Conservation (phyloP, 257 asterid species). For the Solanum chmielewskii region DNA sequence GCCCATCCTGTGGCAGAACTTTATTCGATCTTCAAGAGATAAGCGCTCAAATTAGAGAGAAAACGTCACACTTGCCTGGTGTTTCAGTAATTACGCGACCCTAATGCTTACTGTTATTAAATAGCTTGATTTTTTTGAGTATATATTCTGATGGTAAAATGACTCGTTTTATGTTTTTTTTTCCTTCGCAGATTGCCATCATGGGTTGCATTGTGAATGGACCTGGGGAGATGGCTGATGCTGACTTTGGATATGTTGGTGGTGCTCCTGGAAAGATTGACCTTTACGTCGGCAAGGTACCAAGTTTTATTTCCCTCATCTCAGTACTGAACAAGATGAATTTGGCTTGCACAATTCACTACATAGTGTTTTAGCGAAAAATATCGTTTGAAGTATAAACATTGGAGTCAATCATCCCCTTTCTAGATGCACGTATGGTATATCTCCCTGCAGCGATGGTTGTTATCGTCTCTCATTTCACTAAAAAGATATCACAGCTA, state of each 20-base stretch:
- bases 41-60: constrained; percentile 90
- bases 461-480: not conserved
- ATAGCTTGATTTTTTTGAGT: not conserved
- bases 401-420: not conserved
- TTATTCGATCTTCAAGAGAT: constrained; percentile 96
- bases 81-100: constrained; percentile 61
- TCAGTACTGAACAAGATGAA: not conserved
- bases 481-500: not conserved
- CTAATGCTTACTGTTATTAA: not conserved
- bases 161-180: not conserved
- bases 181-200: constrained; percentile 69
- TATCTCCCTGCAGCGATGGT: not conserved
- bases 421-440: not conserved
- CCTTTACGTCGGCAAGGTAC: constrained; percentile 96
- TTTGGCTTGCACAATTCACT: not conserved
- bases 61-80: constrained; percentile 94
- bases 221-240: constrained; percentile 99
- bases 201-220: constrained; percentile 99
- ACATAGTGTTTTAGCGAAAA: not conserved
- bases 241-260: constrained; percentile 97
- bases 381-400: not conserved
- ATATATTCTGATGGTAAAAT: not conserved
- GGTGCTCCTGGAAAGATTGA: constrained; percentile 99
- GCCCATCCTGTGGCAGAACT: constrained; percentile 99
- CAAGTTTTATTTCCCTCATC: not conserved